Conservation (phyloP, 371 early-diverging fungal genomes). For the Batrachochytrium dendrobatidis region DNA sequence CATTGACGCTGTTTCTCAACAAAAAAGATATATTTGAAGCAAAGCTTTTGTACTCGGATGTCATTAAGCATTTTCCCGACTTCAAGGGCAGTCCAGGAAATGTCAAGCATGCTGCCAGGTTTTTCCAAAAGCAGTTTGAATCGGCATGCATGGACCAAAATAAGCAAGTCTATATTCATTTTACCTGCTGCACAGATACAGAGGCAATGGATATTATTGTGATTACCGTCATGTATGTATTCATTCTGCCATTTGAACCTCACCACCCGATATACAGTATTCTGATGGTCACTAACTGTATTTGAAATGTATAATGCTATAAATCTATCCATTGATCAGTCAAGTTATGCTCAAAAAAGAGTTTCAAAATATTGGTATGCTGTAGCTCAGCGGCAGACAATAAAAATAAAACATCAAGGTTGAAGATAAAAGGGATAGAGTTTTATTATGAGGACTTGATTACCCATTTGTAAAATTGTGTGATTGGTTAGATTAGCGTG, state of each 20-base stretch:
- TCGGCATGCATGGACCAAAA: not conserved
- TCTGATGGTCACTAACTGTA: too few relatives aligned
- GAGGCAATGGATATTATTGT: not conserved
- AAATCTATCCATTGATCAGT: not conserved
- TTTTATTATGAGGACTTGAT: not conserved
- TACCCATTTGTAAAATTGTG: not conserved
- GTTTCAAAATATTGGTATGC: not conserved
- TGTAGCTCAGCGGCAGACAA: not conserved
- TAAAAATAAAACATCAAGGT: not conserved
- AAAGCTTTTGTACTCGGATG: conserved; percentile 21
- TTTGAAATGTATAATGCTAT: not conserved
- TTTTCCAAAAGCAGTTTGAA: conserved; percentile 3
- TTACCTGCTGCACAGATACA: conserved; percentile 4
- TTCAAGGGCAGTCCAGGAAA: conserved; percentile 27
- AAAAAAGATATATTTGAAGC: conserved; percentile 61
- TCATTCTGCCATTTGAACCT: too few relatives aligned
- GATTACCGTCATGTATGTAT: not conserved
- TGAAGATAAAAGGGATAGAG: not conserved
- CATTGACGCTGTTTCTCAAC: conserved; percentile 60
- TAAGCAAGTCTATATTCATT: not conserved
- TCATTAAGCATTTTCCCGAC: conserved; percentile 30
- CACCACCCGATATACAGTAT: too few relatives aligned
- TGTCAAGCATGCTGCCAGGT: not conserved
- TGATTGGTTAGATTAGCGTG: not conserved
- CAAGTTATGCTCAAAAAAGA: conserved; percentile 1